A percentile compares a stretch with the other conserved stretches of the same genome.
Conservation (phyloP, 768 basidiomycete species). For the Suillus discolor region DNA sequence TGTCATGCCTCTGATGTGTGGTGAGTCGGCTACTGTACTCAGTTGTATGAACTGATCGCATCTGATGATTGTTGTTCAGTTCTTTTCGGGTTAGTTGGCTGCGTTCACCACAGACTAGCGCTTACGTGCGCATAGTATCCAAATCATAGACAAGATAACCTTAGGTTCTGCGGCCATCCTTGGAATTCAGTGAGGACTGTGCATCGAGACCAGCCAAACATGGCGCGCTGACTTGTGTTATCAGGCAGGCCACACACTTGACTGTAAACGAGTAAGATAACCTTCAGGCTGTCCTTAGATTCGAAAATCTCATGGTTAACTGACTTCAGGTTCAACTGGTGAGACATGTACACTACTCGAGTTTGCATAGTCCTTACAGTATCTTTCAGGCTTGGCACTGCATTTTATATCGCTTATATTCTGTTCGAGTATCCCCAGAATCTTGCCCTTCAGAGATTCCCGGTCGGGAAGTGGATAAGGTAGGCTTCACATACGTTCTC, state of each 20-base stretch:
- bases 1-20: conserved; percentile 64
- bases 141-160: conserved; percentile 72
- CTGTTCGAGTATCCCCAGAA: neutral
- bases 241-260: conserved; percentile 56
- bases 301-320: neutral
- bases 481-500: neutral
- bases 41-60: neutral
- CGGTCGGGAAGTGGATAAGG: neutral
- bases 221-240: neutral
- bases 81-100: conserved; percentile 45
- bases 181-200: conserved; percentile 52
- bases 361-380: neutral
- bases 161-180: conserved; percentile 63
- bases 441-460: neutral
- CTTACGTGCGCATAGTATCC: conserved; percentile 45
- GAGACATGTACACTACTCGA: conserved; percentile 10
- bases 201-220: neutral
- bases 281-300: neutral
- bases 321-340: conserved; percentile 60
- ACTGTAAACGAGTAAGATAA: conserved; percentile 56
- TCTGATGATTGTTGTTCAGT: conserved; percentile 38
- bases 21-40: conserved; percentile 38
- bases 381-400: neutral
- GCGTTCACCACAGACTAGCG: neutral
- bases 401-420: neutral